These are phyloP conservation scores for Clitoria ternatea DNA, from an alignment of 306 rosid genomes.

Conservation along the genomic window DNA sequence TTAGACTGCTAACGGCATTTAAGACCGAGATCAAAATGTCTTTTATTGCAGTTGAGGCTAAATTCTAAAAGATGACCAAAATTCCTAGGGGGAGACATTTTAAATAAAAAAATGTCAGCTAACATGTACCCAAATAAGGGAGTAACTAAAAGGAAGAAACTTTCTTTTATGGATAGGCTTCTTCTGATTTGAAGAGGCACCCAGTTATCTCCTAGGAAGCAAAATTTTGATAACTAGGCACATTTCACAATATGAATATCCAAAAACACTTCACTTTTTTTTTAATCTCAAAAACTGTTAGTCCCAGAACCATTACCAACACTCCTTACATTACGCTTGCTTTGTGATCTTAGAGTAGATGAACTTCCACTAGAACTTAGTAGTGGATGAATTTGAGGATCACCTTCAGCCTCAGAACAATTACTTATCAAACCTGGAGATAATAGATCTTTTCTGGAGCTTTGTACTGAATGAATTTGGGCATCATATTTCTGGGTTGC, in stretches of 20 bases:
- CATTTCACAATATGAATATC: slow-evolving; percentile 38
- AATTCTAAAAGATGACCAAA: neutral
- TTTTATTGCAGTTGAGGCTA: neutral
- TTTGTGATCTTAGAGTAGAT: slow-evolving; percentile 29
- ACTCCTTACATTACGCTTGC: slow-evolving; percentile 13
- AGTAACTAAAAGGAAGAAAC: slow-evolving; percentile 3
- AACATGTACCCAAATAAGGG: slow-evolving; percentile 17
- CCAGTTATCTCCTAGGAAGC: slow-evolving; percentile 58
- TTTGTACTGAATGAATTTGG: slow-evolving; percentile 7
- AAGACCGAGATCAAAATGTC: neutral
- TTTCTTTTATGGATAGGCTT: neutral
- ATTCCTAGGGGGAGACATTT: slow-evolving; percentile 7
- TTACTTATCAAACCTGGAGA: slow-evolving; percentile 18
- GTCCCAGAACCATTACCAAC: slow-evolving; percentile 24
- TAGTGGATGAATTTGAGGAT: slow-evolving; percentile 30
- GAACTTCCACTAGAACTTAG: slow-evolving; percentile 30
- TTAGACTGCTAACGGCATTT: neutral
- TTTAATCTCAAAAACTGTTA: slow-evolving; percentile 17
- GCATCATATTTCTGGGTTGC: slow-evolving; percentile 72
- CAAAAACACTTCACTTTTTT: slow-evolving; percentile 23
- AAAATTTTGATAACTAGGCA: slow-evolving; percentile 75
- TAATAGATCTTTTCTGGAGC: slow-evolving; percentile 30
- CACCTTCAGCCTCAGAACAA: slow-evolving; percentile 17
- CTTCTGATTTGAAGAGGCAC: slow-evolving; percentile 9
- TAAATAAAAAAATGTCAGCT: slow-evolving; percentile 6